These are phyloP conservation scores for Lentinula aciculospora DNA, from an alignment of 768 basidiomycete genomes.

Conservation along the genomic window DNA sequence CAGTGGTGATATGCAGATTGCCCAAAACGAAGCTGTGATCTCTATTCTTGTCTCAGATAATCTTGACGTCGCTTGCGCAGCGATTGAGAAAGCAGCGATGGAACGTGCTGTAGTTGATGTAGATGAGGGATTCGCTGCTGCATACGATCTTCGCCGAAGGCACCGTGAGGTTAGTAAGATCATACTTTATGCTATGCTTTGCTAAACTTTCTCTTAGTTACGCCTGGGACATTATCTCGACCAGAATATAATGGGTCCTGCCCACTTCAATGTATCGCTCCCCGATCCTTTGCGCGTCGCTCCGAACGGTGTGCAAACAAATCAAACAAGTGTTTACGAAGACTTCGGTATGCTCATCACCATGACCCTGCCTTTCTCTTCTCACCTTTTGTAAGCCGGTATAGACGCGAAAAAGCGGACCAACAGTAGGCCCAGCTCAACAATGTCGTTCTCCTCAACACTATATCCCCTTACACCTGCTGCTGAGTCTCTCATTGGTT, in stretches of 20 bases:
- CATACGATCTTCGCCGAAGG: conserved; percentile 79
- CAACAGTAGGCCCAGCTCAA: conserved; percentile 66
- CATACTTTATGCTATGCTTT: background rate
- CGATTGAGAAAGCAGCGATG: conserved; percentile 97
- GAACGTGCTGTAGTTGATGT: conserved; percentile 91
- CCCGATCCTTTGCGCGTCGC: conserved; percentile 90
- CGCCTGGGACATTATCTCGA: conserved; percentile 78
- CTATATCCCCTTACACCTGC: conserved; percentile 60
- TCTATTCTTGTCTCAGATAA: conserved; percentile 85
- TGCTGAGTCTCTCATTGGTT: conserved; percentile 43
- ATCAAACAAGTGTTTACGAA: conserved; percentile 89
- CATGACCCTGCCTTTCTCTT: background rate
- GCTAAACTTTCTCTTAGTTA: conserved; percentile 31
- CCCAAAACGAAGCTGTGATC: conserved; percentile 73
- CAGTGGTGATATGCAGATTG: conserved; percentile 43
- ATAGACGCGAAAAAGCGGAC: conserved; percentile 53
- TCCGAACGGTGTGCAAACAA: conserved; percentile 70
- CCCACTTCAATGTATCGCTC: conserved; percentile 64
- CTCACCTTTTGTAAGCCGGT: conserved; percentile 24
- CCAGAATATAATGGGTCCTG: conserved; percentile 72
- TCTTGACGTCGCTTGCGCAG: conserved; percentile 86
- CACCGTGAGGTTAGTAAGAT: conserved; percentile 69
- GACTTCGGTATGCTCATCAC: conserved; percentile 66
- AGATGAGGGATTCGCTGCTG: conserved; percentile 79
- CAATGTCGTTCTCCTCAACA: conserved; percentile 46